Base-by-base conservation (phyloP, 768 basidiomycete genomes). In the Tricholoma sp. region DNA sequence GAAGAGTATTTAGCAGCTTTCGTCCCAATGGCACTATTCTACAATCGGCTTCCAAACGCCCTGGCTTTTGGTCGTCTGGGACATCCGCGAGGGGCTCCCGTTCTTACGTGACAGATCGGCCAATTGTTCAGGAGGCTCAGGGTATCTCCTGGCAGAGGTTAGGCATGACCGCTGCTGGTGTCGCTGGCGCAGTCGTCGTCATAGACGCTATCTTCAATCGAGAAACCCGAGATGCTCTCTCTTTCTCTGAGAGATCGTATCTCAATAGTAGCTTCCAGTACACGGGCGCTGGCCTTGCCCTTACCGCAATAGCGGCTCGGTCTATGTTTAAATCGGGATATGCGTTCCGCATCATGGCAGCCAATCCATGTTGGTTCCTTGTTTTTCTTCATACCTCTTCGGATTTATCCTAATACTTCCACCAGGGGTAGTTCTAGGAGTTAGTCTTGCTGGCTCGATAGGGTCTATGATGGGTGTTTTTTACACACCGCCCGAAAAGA, bases 381-480 rank as follows among this genome's bases (percentile, higher is more conserved):
- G 36, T 18, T 55, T 24, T 1, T 33, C 51, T 32, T 36, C 3
- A 37, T 29, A 32, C 50, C 39, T 28, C n/a, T n/a, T n/a, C n/a
- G n/a, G n/a, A 53, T 6, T 42, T 20, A 5, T 10, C 37, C 17
- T 54, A 37, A 17, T 39, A 29, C n/a, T 51, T 32, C 5, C 7
- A 59, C 18, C 54, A 88, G 86, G 88, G 91, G 74, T 88, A 53
- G 89, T 94, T 2, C 80, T 93, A 45, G 91, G 90, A 59, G 83
- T 88, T 51, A 86, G 91, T 70, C 78, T 93, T 41, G 85, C 77
- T 12, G 89, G 89, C 12, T 81, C 83, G 57, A 89, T 95, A 55
- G 91, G 90, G 0, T 82, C 84, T 4, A 95, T 95, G 90, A 84
- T 89, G 78, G 91, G 88, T 44, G 83, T 84, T 2, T 82, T 82